Percentiles rank a stretch among this genome's conserved stretches.
These are phyloP conservation scores for Hansfordia pulvinata DNA, from an alignment of 2,329 filamentous ascomycete species.

Conservation along the genomic window DNA sequence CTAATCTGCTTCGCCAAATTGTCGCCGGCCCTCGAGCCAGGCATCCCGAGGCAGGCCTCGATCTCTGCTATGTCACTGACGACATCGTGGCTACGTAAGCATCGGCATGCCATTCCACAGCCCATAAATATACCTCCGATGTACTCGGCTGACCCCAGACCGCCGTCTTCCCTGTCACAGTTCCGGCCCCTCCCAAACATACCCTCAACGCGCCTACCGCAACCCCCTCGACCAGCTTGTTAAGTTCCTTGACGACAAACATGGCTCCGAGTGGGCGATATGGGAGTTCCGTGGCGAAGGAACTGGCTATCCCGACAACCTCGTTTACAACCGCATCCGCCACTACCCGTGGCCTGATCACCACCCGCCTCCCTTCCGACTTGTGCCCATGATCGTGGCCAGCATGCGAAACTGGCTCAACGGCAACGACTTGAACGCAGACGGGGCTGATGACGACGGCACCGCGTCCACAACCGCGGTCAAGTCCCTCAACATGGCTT, in stretches of 20 bases:
- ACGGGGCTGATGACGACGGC: constrained; percentile 5
- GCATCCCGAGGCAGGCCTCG: constrained; percentile 78
- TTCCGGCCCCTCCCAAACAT: constrained; percentile 79
- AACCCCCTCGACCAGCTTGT: constrained; percentile 85
- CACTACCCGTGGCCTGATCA: constrained; percentile 98
- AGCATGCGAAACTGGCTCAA: constrained; percentile 85
- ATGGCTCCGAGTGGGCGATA: constrained; percentile 77
- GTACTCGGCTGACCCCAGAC: not conserved
- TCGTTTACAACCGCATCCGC: constrained; percentile 71
- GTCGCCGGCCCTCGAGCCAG: constrained; percentile 75
- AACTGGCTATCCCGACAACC: constrained; percentile 84
- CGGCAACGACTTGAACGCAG: constrained; percentile 28
- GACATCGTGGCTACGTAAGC: constrained; percentile 52
- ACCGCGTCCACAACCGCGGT: not conserved
- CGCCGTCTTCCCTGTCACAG: constrained; percentile 25
- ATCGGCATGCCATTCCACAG: no score
- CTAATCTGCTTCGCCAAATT: constrained; percentile 75
- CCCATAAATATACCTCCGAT: not conserved
- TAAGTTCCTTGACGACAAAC: constrained; percentile 73
- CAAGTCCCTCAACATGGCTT: constrained; percentile 2
- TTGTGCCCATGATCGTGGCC: constrained; percentile 80
- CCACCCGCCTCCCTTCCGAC: constrained; percentile 82
- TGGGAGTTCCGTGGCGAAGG: constrained; percentile 98
- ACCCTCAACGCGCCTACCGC: constrained; percentile 83
- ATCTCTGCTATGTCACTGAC: constrained; percentile 91